Evolutionary conservation across 495 filamentous ascomycete species (phyloP), one percentile per base, ranked within the genome.

Genomic region (Aspergillus asperescens): DNA sequence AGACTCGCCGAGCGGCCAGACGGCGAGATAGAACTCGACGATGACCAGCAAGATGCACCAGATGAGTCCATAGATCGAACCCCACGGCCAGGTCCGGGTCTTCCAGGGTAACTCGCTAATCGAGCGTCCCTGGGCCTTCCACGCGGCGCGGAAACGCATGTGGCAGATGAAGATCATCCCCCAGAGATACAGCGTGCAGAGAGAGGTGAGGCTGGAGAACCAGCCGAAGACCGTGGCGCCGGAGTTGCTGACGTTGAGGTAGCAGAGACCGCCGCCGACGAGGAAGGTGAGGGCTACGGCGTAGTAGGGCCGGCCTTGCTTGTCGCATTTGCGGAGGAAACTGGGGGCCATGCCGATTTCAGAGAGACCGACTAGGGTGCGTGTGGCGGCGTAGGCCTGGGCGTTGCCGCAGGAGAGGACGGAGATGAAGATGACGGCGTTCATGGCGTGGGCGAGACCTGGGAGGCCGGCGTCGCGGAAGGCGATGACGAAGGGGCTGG

Each of bases 31-130:
- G 37, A 66, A 66, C 38, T 66, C 63, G 0, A 49, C 57, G 20
- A 60, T 56, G 22, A 66, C 55, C 7, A 66, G 54, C 9, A 66
- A n/a, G 19, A 57, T 51, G 12, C 63, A 66, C 61, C 61, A 66
- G 28, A 56, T 22, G 20, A 66, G 50, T 7, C 58, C 61, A 56
- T 58, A 66, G 29, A 38, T 52, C 5, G 63, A 57, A 5, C 50
- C 48, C 41, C 57, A 63, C 3, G 63, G 63, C 47, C 37, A 66
- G 10, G 48, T 68, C 70, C 59, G 71, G 52, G 61, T 64, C 63
- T 53, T 72, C 74, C 83, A 91, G 1, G 87, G 85, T 23, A 91
- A 76, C 62, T 89, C 84, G 22, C 84, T 77, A 0, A 84, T 52
- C 13, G 62, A 60, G 34, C 77, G 77, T 18, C 81, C 86, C 19